A percentile compares a stretch with the other conserved stretches of the same genome.
phyloP scores from a whole-genome alignment of 2,329 filamentous ascomycete genomes.

The Sclerotiophoma versabilis region DNA sequence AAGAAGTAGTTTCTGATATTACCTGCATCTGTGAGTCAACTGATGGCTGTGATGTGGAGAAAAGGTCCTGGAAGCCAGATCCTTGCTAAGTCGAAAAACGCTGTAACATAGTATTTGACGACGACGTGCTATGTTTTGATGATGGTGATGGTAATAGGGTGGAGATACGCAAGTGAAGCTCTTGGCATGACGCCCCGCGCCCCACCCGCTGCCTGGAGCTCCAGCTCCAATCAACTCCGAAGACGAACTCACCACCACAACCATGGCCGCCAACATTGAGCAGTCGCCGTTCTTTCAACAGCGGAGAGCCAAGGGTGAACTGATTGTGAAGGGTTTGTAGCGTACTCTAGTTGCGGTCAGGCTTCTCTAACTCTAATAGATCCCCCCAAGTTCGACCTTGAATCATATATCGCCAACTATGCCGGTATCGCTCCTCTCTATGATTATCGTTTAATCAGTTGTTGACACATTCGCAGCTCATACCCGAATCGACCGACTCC shows the following conservation, averaged over 20 bases:
- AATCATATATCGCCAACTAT: conserved; percentile 91
- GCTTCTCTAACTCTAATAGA: conserved; percentile 58
- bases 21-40: too few relatives aligned
- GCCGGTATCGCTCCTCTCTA: conserved; percentile 63
- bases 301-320: conserved; percentile 32
- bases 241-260: conserved; percentile 22
- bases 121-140: too few relatives aligned
- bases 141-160: neutral
- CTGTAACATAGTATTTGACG: too few relatives aligned
- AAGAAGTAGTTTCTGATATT: too few relatives aligned
- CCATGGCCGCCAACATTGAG: conserved; percentile 45
- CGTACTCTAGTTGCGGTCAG: neutral
- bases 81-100: too few relatives aligned
- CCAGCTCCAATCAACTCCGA: conserved; percentile 19
- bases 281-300: conserved; percentile 47
- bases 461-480: conserved; percentile 63
- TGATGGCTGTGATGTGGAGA: too few relatives aligned
- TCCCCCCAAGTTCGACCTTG: conserved; percentile 86
- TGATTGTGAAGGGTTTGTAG: conserved; percentile 43
- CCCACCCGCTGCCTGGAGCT: conserved; percentile 9
- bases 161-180: neutral
- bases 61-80: too few relatives aligned
- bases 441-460: neutral
- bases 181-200: conserved; percentile 12
- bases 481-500: conserved; percentile 80